Evolutionary conservation across 768 basidiomycete species (phyloP).

Genomic region (Hypsizygus marmoreus): DNA sequence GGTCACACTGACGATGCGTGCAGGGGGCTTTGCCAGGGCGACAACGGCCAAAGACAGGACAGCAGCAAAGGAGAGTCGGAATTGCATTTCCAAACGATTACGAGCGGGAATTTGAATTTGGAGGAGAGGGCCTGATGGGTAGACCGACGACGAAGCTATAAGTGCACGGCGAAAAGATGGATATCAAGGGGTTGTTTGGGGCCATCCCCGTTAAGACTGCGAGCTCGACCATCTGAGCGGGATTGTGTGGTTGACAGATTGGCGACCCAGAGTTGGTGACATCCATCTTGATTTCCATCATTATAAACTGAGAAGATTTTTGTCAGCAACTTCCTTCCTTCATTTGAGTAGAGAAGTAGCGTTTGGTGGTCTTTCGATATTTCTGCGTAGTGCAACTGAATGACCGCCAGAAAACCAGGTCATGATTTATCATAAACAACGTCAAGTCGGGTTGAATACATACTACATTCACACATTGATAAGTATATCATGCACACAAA

Average conservation of each 20-base stretch:
- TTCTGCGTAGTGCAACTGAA: neutral
- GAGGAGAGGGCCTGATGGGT: neutral
- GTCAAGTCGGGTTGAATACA: too few relatives aligned
- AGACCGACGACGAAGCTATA: too few relatives aligned
- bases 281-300: neutral
- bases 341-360: too few relatives aligned
- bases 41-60: neutral
- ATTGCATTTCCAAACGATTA: slow-evolving; percentile 4
- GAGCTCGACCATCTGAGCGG: too few relatives aligned
- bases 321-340: neutral
- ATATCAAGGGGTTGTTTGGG: slow-evolving; percentile 2
- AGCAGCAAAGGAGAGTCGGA: neutral
- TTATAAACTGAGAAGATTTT: neutral
- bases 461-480: too few relatives aligned
- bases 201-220: neutral
- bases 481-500: too few relatives aligned
- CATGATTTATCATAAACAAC: too few relatives aligned
- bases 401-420: too few relatives aligned
- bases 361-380: too few relatives aligned
- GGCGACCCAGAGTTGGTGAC: too few relatives aligned
- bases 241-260: neutral
- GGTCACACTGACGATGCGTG: neutral
- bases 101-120: neutral
- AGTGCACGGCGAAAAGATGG: neutral
- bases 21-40: neutral